Percentiles rank a stretch among this genome's conserved stretches.
These are phyloP conservation scores for Russula foetens DNA, from an alignment of 768 basidiomycete genomes.

Conservation along the genomic window DNA sequence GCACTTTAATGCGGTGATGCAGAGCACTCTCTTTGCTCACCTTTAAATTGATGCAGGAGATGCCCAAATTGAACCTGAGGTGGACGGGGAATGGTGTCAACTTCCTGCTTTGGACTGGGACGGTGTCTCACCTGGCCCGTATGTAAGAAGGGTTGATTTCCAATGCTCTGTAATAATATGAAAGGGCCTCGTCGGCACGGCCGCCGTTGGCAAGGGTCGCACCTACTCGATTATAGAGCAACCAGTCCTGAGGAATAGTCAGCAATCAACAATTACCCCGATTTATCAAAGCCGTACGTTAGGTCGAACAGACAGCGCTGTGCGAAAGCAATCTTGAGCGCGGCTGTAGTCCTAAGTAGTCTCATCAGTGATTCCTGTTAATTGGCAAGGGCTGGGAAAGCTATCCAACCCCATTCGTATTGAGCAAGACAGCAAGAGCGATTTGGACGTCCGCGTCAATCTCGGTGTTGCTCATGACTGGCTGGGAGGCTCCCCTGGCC, in stretches of 20 bases:
- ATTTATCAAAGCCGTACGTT: slow-evolving; percentile 44
- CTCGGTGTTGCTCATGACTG: slow-evolving; percentile 29
- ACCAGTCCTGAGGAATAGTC: slow-evolving; percentile 61
- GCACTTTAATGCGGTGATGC: slow-evolving; percentile 5
- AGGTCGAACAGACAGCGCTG: slow-evolving; percentile 81
- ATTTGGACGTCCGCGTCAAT: slow-evolving; percentile 95
- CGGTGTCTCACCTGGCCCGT: slow-evolving; percentile 59
- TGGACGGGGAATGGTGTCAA: neutral
- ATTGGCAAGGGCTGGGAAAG: neutral
- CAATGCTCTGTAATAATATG: slow-evolving; percentile 80
- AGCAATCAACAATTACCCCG: neutral
- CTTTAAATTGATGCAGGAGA: slow-evolving; percentile 81
- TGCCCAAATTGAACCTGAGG: slow-evolving; percentile 83
- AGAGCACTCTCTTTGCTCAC: slow-evolving; percentile 33
- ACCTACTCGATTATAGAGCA: slow-evolving; percentile 88
- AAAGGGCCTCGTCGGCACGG: slow-evolving; percentile 66
- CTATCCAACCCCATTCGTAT: slow-evolving; percentile 68
- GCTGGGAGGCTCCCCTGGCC: slow-evolving; percentile 47
- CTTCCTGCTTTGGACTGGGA: neutral
- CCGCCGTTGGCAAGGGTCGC: slow-evolving; percentile 92
- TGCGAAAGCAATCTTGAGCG: slow-evolving; percentile 88
- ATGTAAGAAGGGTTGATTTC: slow-evolving; percentile 87
- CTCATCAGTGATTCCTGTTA: neutral
- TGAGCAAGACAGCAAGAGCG: slow-evolving; percentile 87
- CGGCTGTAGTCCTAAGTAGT: slow-evolving; percentile 71